Evolutionary conservation across 2,329 filamentous ascomycete species (phyloP), one percentile per base, ranked within the genome.

Genomic region (Colletotrichum sp.): DNA sequence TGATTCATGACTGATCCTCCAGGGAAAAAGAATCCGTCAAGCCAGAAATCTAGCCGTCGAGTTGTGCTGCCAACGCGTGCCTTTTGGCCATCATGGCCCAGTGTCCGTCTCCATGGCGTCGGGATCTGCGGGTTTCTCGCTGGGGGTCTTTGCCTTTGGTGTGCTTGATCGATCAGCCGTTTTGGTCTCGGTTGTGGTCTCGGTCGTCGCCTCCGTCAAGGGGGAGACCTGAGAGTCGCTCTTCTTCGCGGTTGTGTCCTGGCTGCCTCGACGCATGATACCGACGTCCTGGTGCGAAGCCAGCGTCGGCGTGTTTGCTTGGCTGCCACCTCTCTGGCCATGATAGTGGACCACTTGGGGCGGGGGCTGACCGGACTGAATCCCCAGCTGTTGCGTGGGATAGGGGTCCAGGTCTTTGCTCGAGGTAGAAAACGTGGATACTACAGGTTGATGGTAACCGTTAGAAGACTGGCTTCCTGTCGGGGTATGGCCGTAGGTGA

Each of bases 321-420:
- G 92, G 79, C 91, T 93, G 13, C 92, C 91, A n/a, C 92, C 92
- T 52, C 91, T 87, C 81, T 93, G 92, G 7, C 92, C 92, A 77
- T 93, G 91, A 78, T 93, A 93, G 79, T 93, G 92, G 34, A 93
- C 87, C 4, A 93, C 92, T 80, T 93, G 92, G 12, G 92, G 92
- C 30, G 91, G 91, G 18, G 89, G 86, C 81, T 93, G 91, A 18
- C 91, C 91, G 52, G 89, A 89, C 78, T 92, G 90, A 4, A 90
- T 88, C 18, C 91, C 92, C 7, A 93, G 84, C 66, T 93, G 87
- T 78, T 93, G 91, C 32, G 91, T 93, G 7, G 92, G 92, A 80
- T 94, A 94, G 1, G 90, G 92, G 79, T 94, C 91, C 36, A 94
- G 85, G 80, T 94, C 92, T 81, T 92, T 93, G 83, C 92, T 93